Evolutionary conservation across 768 basidiomycete genomes (phyloP).

Genomic region (Phallus indusiatus): DNA sequence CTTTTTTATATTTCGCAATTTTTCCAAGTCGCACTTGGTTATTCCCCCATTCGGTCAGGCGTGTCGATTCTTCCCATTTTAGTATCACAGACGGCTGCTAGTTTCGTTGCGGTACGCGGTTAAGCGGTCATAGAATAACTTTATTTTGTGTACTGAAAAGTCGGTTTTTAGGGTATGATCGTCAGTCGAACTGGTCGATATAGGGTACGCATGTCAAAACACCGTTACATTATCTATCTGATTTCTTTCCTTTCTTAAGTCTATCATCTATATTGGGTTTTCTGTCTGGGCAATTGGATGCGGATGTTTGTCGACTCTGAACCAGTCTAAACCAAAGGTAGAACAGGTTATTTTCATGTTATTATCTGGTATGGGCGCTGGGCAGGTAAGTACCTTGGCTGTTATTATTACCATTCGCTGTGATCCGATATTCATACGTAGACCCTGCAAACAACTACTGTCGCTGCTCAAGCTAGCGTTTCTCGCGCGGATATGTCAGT

Average conservation of each 20-base stretch:
- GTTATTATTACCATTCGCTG: constrained; percentile 10
- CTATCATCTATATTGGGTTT: constrained; percentile 55
- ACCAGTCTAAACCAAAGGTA: constrained; percentile 34
- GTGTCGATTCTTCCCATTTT: constrained; percentile 63
- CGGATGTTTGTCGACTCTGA: constrained; percentile 60
- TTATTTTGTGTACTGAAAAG: neutral
- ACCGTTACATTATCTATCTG: neutral
- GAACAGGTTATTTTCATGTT: constrained; percentile 53
- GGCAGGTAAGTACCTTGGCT: constrained; percentile 32
- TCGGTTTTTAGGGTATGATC: constrained; percentile 38
- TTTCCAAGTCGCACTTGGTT: constrained; percentile 64
- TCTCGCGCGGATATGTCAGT: constrained; percentile 65
- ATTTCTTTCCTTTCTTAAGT: constrained; percentile 22
- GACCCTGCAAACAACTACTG: constrained; percentile 56
- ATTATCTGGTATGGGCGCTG: constrained; percentile 50
- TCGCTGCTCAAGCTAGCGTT: constrained; percentile 67
- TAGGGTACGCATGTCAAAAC: constrained; percentile 25
- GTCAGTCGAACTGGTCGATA: constrained; percentile 60
- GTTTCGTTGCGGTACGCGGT: constrained; percentile 43
- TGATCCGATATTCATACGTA: constrained; percentile 14
- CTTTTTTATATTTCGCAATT: constrained; percentile 68
- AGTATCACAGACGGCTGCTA: constrained; percentile 51
- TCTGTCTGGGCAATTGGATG: constrained; percentile 59
- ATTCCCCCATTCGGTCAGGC: constrained; percentile 52
- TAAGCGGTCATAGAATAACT: too few relatives aligned